Percentiles rank a stretch among this genome's conserved stretches.
Conservation (phyloP, 2,329 filamentous ascomycete species). For the Aspergillus aculeatinus region DNA sequence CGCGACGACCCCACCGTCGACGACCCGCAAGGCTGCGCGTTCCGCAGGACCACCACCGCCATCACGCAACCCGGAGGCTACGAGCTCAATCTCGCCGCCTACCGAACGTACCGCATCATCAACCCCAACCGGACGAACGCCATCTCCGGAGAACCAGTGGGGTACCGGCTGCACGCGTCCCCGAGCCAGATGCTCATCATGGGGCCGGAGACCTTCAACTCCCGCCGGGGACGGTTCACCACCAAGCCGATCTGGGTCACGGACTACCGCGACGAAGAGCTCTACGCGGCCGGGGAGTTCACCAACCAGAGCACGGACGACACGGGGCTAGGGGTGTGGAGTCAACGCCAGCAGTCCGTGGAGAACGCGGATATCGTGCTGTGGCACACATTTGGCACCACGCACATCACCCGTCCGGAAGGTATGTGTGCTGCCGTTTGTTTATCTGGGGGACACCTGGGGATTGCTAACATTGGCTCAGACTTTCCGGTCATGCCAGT, state of each 20-base stretch:
- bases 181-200: slow-evolving; percentile 59
- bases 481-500: slow-evolving; percentile 10
- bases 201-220: slow-evolving; percentile 48
- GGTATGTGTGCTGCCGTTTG: too few species aligned
- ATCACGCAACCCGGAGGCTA: slow-evolving; percentile 55
- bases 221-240: slow-evolving; percentile 51
- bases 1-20: too few species aligned
- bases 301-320: slow-evolving; percentile 48
- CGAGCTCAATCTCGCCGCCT: slow-evolving; percentile 50
- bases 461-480: background rate
- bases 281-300: slow-evolving; percentile 51
- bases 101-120: slow-evolving; percentile 58
- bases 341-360: slow-evolving; percentile 17
- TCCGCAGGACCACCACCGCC: slow-evolving; percentile 24
- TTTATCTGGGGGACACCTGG: too few species aligned
- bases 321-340: slow-evolving; percentile 23
- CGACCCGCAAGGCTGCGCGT: slow-evolving; percentile 39
- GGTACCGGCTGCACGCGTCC: slow-evolving; percentile 54
- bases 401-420: slow-evolving; percentile 6
- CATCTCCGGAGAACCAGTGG: slow-evolving; percentile 52
- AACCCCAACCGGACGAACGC: slow-evolving; percentile 53
- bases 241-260: slow-evolving; percentile 55
- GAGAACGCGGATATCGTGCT: slow-evolving; percentile 33
- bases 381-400: slow-evolving; percentile 26
- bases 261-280: slow-evolving; percentile 49